These are phyloP conservation scores for Stevia rebaudiana DNA, from an alignment of 140 eudicot genomes.

Conservation along the genomic window DNA sequence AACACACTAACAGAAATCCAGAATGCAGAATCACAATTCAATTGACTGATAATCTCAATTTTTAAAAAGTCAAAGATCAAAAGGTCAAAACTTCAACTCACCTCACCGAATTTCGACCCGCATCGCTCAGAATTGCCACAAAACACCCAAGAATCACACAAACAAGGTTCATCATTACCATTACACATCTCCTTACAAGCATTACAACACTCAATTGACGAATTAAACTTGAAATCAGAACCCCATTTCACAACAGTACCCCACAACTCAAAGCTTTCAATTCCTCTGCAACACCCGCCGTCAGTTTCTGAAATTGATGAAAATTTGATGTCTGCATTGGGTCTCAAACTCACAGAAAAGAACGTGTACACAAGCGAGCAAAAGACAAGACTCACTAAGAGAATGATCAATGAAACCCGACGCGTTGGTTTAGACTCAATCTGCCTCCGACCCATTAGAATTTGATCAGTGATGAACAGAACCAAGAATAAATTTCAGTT, in stretches of 20 bases:
- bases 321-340: slow-evolving; percentile 8
- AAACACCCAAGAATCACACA: slow-evolving; percentile 94
- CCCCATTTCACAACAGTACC: slow-evolving; percentile 96
- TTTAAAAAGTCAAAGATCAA: not conserved
- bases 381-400: slow-evolving; percentile 54
- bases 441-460: slow-evolving; percentile 76
- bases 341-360: slow-evolving; percentile 41
- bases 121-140: slow-evolving; percentile 63
- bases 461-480: slow-evolving; percentile 25
- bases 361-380: slow-evolving; percentile 55
- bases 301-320: slow-evolving; percentile 12
- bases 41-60: not conserved
- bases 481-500: slow-evolving; percentile 29
- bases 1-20: not conserved
- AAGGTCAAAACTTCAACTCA: slow-evolving; percentile 36
- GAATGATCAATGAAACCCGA: slow-evolving; percentile 48
- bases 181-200: slow-evolving; percentile 84
- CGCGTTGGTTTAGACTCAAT: slow-evolving; percentile 51
- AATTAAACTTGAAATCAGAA: slow-evolving; percentile 57
- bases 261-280: slow-evolving; percentile 75
- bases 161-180: slow-evolving; percentile 72
- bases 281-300: slow-evolving; percentile 82
- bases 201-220: slow-evolving; percentile 65
- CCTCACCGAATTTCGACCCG: slow-evolving; percentile 86
- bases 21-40: not conserved